Evolutionary conservation across 345 rosid genomes (phyloP), one percentile per base, ranked within the genome.

Genomic region (Corchorus olitorius): DNA sequence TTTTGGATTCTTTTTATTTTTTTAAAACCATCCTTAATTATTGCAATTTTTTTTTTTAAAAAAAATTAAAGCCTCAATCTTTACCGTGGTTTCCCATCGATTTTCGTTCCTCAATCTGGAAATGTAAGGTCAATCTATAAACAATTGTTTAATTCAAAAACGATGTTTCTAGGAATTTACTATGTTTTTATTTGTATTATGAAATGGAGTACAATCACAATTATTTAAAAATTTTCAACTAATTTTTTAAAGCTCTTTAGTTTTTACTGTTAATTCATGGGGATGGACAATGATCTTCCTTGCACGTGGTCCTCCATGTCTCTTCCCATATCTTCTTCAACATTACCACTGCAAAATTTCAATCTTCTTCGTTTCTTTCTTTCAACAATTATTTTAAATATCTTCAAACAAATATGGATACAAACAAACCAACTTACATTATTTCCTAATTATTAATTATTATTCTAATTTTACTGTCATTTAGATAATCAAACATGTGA

Each of bases 291-390:
- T 76, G 82, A 81, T 86, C 82, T 85, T 82, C 82, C 49, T 73
- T 77, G 81, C 89, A 87, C 85, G 87, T 89, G 94, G 87, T 67
- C 78, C 65, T 85, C 84, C 87, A 83, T 81, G 73, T 80, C 71
- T 84, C 43, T 64, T 75, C 87, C 85, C 82, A 43, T 84, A 43
- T 63, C 77, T 77, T 79, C 75, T 76, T 78, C 85, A 81, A 81
- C 90, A 85, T 77, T 76, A 87, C 73, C 87, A 78, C 90, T 79
- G 88, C 88, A 74, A 70, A 50, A 74, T 76, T 79, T 81, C 75
- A 66, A 52, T 78, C 84, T 77, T 81, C 77, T 78, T 54, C 37
- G 75, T 33, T 48, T 27, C 33, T 10, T 34, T 52, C 16, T 33
- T 33, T 11, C 43, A 4, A 50, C 43, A 4, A 50, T 27, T 50